These are phyloP conservation scores for Fraxinus excelsior DNA, from an alignment of 257 asterid species.

Conservation along the genomic window DNA sequence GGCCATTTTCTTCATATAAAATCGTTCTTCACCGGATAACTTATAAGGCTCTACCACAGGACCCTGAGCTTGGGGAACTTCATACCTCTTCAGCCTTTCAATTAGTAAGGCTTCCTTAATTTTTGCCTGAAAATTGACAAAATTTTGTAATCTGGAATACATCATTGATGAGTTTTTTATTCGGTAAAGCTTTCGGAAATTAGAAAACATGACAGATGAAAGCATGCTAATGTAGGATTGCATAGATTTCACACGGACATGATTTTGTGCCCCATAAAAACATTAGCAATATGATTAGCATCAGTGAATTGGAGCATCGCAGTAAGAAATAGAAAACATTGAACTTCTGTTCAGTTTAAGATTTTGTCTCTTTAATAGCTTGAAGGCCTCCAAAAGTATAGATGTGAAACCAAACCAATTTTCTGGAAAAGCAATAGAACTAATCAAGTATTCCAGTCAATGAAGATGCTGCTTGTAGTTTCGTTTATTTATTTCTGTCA, in stretches of 20 bases:
- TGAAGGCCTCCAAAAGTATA: background rate
- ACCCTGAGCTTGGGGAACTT: slow-evolving; percentile 84
- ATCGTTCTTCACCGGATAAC: slow-evolving; percentile 84
- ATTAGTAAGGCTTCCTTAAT: slow-evolving; percentile 71
- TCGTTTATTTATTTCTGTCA: background rate
- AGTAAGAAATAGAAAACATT: background rate
- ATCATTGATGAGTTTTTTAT: slow-evolving; percentile 14
- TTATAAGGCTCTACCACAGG: slow-evolving; percentile 73
- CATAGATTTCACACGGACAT: background rate
- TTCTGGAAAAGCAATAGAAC: background rate
- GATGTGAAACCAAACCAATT: background rate
- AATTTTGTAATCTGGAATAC: background rate
- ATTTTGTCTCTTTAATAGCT: background rate
- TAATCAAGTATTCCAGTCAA: background rate
- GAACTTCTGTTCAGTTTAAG: background rate
- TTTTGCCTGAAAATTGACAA: slow-evolving; percentile 57
- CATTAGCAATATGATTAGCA: background rate
- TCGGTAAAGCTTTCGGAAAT: background rate
- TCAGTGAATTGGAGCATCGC: background rate
- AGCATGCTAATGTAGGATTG: background rate
- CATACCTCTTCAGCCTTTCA: slow-evolving; percentile 81
- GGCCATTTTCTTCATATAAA: slow-evolving; percentile 87
- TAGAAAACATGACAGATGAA: background rate
- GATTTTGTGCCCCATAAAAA: background rate
- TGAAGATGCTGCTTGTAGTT: background rate